Evolutionary conservation across 108 stramenopile genomes (phyloP).

Genomic region (Cylindrotheca fusiformis): DNA sequence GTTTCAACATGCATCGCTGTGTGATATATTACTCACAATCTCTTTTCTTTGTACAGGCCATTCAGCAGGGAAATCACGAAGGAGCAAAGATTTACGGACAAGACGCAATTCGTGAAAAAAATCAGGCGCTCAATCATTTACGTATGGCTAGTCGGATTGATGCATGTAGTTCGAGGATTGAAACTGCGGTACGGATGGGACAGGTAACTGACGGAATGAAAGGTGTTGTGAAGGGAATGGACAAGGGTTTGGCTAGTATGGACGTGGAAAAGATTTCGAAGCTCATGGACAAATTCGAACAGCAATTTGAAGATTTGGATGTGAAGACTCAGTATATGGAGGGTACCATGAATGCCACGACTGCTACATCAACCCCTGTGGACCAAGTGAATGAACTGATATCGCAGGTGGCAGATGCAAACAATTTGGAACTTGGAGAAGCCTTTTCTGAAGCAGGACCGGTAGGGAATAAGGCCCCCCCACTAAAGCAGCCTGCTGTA

Average conservation of each 20-base stretch:
- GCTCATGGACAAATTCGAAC: conserved; percentile 96
- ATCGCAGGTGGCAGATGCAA: conserved; percentile 91
- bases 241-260: conserved; percentile 86
- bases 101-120: conserved; percentile 98
- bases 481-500: conserved; percentile 27
- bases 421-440: conserved; percentile 80
- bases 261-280: conserved; percentile 90
- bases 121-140: conserved; percentile 92
- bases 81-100: conserved; percentile 96
- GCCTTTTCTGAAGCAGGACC: conserved; percentile 77
- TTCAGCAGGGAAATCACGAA: conserved; percentile 89
- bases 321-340: conserved; percentile 96
- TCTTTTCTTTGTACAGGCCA: conserved; percentile 47
- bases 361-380: conserved; percentile 92
- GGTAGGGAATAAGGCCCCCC: conserved; percentile 73
- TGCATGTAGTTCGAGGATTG: conserved; percentile 93
- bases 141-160: conserved; percentile 91
- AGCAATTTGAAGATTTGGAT: conserved; percentile 99
- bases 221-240: conserved; percentile 94
- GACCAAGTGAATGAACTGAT: conserved; percentile 95
- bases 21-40: background rate
- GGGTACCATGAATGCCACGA: conserved; percentile 93
- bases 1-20: conserved; percentile 2
- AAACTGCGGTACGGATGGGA: conserved; percentile 96
- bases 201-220: conserved; percentile 90